A percentile compares a stretch with the other conserved stretches of the same genome.
These are phyloP conservation scores for barrel medic (Medicago truncatula) DNA, from an alignment of 306 rosid genomes.

Conservation along the genomic window MtrunA17r5.0-ANR NC_053046.1:4620501-4621000, in stretches of 20 bases:
- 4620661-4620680: neutral
- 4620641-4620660: neutral
- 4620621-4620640: neutral
- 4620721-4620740: too few relatives aligned
- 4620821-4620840: neutral
- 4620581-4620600: neutral
- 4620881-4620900: neutral
- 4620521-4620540: conserved; percentile 94
- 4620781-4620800: too few relatives aligned
- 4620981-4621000: neutral
- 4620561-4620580: neutral
- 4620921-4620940: neutral
- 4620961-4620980: neutral
- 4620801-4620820: neutral
- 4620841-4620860: neutral
- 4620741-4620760: too few relatives aligned
- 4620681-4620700: too few relatives aligned
- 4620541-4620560: conserved; percentile 34
- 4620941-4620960: neutral
- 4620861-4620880: neutral
- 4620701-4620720: too few relatives aligned
- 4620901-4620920: neutral
- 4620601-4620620: neutral
- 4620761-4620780: too few relatives aligned
- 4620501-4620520: conserved; percentile 75